These are phyloP conservation scores for Liriodendron chinense DNA, from an alignment of 164 flowering plant genomes.

Conservation along the genomic window DNA sequence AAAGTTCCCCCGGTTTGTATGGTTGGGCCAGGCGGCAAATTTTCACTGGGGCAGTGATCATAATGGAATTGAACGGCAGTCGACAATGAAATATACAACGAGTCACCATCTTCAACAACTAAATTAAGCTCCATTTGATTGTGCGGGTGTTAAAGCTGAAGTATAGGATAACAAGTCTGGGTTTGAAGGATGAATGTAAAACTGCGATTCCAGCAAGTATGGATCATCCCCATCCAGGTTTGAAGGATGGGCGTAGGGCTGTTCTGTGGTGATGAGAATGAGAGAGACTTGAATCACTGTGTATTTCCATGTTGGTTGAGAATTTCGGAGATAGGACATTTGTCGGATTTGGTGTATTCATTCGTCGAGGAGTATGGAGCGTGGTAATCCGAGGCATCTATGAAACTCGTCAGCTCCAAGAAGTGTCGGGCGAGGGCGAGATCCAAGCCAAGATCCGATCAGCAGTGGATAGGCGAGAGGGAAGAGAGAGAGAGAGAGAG, in stretches of 20 bases:
- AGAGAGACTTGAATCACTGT: too few species aligned
- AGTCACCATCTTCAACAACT: background rate
- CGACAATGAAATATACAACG: background rate
- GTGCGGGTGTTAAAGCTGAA: background rate
- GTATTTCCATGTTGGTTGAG: too few species aligned
- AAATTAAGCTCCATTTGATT: background rate
- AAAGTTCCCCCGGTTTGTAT: background rate
- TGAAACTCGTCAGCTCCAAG: constrained; percentile 11
- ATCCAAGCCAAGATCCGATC: constrained; percentile 23
- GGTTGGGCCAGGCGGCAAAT: background rate
- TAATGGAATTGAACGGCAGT: background rate
- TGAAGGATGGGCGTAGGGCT: too few species aligned
- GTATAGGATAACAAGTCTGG: background rate
- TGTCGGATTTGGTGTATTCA: background rate
- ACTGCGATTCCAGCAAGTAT: too few species aligned
- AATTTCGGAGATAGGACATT: background rate
- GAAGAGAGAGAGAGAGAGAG: too few species aligned
- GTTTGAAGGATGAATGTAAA: too few species aligned
- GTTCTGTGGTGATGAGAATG: too few species aligned
- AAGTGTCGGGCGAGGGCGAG: constrained; percentile 15
- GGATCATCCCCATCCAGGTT: too few species aligned
- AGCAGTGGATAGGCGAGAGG: constrained; percentile 10
- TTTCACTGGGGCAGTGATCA: background rate
- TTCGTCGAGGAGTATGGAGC: constrained; percentile 7
- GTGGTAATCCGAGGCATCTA: background rate